Evolutionary conservation across 176 grass and related monocot genomes (phyloP), one percentile per base, ranked within the genome.

Genomic region (Triticum monococcum): DNA sequence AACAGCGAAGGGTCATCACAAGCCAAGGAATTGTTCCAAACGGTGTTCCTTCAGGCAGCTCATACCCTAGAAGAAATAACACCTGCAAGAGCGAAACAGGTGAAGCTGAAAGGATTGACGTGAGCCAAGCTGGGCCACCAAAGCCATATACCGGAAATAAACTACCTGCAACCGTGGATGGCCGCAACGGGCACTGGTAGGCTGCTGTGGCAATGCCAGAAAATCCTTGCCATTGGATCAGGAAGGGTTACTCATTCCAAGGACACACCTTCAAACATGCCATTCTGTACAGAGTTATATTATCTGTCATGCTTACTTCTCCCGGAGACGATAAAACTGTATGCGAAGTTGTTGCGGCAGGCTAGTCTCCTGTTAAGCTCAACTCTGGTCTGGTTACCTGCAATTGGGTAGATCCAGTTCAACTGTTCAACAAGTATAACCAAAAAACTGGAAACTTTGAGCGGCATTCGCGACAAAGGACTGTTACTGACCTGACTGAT

Each of bases 31-130:
- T 84, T 38, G 81, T 77, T 84, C 75, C 90, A 38, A 91, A 97
- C n/a, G 81, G 65, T n/a, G 68, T 89, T 57, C 82, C 92, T 87
- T 88, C 87, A 8, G 85, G 89, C 76, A 80, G 82, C 22, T 91
- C 90, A 17, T 97, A 92, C 56, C 90, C 95, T n/a, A 78, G 95
- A 87, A 94, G 95, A 85, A 97, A 81, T 4, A 92, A 93, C 35
- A 94, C 88, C 60, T 97, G 90, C 80, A 97, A 97, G 85, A 86
- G 90, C 10, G 95, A 97, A 79, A 94, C 92, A 74, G 90, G 86
- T 17, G 92, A 91, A 16, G 57, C 35, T 57, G 92, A 91, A 43
- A 93, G 92, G 81, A 92, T 94, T 4, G 86, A 94, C 0, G 20
- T 20, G 40, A 88, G 66, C 82, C 89, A 88, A 70, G 31, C 86